These are phyloP conservation scores for Piloderma croceum DNA, from an alignment of 768 basidiomycete species.

Conservation along the genomic window DNA sequence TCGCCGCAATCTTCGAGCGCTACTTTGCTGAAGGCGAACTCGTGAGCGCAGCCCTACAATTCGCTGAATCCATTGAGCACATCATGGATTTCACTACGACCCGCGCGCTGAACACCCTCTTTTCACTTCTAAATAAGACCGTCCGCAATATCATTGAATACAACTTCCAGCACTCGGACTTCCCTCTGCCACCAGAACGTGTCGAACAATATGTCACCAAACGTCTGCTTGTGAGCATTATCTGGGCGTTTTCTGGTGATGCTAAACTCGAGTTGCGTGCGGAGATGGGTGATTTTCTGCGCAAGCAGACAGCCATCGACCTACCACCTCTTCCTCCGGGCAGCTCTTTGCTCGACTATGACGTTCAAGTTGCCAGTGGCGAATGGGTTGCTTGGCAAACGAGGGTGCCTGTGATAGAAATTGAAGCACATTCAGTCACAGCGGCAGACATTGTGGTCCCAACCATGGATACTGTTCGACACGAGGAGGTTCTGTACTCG, in stretches of 20 bases:
- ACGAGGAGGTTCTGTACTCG: conserved; percentile 97
- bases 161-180: conserved; percentile 91
- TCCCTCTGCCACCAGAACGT: conserved; percentile 79
- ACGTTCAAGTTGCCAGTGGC: conserved; percentile 79
- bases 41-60: conserved; percentile 70
- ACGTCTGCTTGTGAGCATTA: conserved; percentile 82
- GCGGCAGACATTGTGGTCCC: conserved; percentile 96
- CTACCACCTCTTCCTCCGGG: conserved; percentile 72
- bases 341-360: conserved; percentile 88
- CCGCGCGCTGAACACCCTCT: conserved; percentile 90
- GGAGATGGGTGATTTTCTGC: conserved; percentile 82
- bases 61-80: conserved; percentile 84
- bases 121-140: conserved; percentile 96
- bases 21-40: conserved; percentile 83
- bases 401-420: conserved; percentile 90
- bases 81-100: conserved; percentile 98
- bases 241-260: conserved; percentile 98
- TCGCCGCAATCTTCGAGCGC: conserved; percentile 67
- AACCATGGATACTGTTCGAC: conserved; percentile 96
- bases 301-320: conserved; percentile 83
- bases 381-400: conserved; percentile 93
- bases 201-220: conserved; percentile 90
- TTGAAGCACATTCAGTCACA: conserved; percentile 93
- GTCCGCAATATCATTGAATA: conserved; percentile 91
- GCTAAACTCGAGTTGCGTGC: conserved; percentile 87